Base-by-base conservation (phyloP, 805 yeast species). In the Cyberlindnera amylophila region DNA sequence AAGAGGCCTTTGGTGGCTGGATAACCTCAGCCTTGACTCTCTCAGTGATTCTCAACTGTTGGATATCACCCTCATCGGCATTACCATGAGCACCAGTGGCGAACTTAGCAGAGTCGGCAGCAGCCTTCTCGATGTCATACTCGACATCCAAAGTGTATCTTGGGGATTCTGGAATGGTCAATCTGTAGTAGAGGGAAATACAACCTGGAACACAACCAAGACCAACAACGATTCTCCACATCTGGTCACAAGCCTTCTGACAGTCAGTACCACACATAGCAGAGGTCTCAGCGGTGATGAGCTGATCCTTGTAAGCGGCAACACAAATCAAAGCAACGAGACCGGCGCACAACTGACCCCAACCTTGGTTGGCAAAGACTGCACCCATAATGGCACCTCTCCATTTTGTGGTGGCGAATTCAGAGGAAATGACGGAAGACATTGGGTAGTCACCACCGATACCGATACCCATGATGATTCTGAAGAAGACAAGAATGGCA, bases 351-450 rank as follows among this genome's bases (percentile, higher is more conserved):
- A 89, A 76, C 72, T 90, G 96, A 66, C 97, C 97, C 81, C 93
- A 79, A 67, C 96, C 97, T 71, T 90, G 97, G 73, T 89, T 89
- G 44, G 96, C 91, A 66, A 90, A 90, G 44, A 88, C 96, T 23
- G 96, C 95, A 61, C 86, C 89, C 96, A 88, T 88, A 57, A 87
- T 87, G 52, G 96, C 96, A 76, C 96, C 96, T 81, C 96, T 86
- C 95, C 96, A 88, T 67, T 85, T 87, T 53, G 96, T 88, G 46
- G 96, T 86, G 21, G 96, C 77, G 59, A 88, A 88, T 72, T 88
- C 96, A 45, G 96, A 82, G 9, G 96, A 83, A 52, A 88, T 88
- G 64, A 88, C 83, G n/a, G 96, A 86, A 14, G 96, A 86, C 58
- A 89, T 74, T 54, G 96, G 96, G 65, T 88, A 88, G 71, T 88